These are phyloP conservation scores for Harringtonia lauricola DNA, from an alignment of 2,329 filamentous ascomycete species.

Conservation along the genomic window DNA sequence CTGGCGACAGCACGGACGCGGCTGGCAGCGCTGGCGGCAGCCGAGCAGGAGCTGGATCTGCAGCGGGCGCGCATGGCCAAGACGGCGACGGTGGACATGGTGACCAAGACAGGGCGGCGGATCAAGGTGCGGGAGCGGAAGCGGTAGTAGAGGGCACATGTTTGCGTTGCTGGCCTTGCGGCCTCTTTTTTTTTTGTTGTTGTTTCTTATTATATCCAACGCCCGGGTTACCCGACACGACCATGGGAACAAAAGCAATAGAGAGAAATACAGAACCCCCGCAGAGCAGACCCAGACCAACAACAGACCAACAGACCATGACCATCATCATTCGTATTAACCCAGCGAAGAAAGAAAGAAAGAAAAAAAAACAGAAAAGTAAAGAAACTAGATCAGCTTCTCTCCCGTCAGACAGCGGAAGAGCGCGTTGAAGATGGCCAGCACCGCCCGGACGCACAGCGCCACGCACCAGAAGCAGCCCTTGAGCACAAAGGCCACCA, in stretches of 20 bases:
- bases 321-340: too few relatives aligned
- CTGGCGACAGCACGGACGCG: constrained; percentile 41
- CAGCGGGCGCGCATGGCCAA: constrained; percentile 56
- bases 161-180: too few relatives aligned
- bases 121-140: constrained; percentile 53
- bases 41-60: constrained; percentile 45
- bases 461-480: constrained; percentile 47
- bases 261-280: too few relatives aligned
- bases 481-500: constrained; percentile 44
- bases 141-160: constrained; percentile 28
- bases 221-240: too few relatives aligned
- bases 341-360: background rate
- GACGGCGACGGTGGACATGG: constrained; percentile 46
- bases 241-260: too few relatives aligned
- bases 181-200: too few relatives aligned
- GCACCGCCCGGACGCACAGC: constrained; percentile 41
- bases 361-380: background rate
- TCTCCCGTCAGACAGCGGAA: constrained; percentile 37
- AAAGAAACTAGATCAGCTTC: constrained; percentile 20
- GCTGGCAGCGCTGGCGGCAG: constrained; percentile 40
- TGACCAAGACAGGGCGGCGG: constrained; percentile 50
- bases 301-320: too few relatives aligned
- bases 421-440: constrained; percentile 36
- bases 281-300: too few relatives aligned
- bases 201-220: too few relatives aligned